A percentile compares a stretch with the other conserved stretches of the same genome.
phyloP scores from a whole-genome alignment of 2,329 filamentous ascomycete genomes.

The Nemania sp. region DNA sequence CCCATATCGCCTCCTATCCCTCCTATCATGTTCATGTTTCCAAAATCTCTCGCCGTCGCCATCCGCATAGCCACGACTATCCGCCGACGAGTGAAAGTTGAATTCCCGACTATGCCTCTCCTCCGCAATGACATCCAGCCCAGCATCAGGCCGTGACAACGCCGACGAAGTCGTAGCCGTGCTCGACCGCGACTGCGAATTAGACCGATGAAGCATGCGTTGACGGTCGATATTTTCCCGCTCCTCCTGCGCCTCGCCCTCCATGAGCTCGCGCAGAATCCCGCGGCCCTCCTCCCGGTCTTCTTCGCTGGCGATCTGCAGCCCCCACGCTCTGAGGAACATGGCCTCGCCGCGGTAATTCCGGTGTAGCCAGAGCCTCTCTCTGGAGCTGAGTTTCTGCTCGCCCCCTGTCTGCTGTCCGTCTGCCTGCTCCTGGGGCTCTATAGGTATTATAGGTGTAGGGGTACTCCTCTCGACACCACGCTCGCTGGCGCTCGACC shows the following conservation, averaged over 20 bases:
- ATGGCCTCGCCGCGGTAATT: constrained; percentile 48
- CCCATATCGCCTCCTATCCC: background rate
- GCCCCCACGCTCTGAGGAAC: constrained; percentile 48
- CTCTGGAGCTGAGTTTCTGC: constrained; percentile 41
- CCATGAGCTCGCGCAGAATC: constrained; percentile 47
- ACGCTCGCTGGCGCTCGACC: constrained; percentile 26
- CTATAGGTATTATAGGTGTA: too few relatives aligned
- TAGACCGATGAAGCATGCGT: constrained; percentile 28
- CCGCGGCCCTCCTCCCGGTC: constrained; percentile 45
- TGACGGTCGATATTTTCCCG: constrained; percentile 32
- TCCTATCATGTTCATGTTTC: constrained; percentile 15
- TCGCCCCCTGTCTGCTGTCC: constrained; percentile 13
- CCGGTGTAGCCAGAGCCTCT: constrained; percentile 47
- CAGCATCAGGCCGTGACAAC: constrained; percentile 21
- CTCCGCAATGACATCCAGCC: constrained; percentile 42
- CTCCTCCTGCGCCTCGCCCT: constrained; percentile 42
- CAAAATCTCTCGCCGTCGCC: constrained; percentile 16
- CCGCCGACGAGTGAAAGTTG: constrained; percentile 9
- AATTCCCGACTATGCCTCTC: constrained; percentile 38
- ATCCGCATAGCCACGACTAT: constrained; percentile 18
- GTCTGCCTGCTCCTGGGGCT: constrained; percentile 20
- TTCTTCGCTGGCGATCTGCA: constrained; percentile 43
- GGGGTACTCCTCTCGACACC: constrained; percentile 28
- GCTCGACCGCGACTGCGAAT: constrained; percentile 31
- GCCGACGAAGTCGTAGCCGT: constrained; percentile 26